Evolutionary conservation across 768 basidiomycete species (phyloP), one percentile per base, ranked within the genome.

Genomic region (Tulasnella sp.): DNA sequence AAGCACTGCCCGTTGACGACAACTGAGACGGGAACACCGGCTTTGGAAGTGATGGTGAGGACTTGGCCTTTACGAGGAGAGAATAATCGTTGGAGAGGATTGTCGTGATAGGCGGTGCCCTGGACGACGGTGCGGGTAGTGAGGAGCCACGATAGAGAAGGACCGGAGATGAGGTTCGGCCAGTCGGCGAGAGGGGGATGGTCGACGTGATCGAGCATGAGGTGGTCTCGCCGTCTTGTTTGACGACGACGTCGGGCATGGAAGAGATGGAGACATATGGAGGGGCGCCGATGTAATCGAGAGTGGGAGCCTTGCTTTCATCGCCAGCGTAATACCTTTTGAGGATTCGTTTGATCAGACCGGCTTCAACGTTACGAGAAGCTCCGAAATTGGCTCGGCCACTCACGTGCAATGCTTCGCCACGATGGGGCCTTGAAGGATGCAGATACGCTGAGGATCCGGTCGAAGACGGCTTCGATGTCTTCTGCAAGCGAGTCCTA

Each of bases 391-490:
- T 7, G 97, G 96, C 83, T 97, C 94, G 80, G 99, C 95, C 83
- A 95, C 96, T 80, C 90, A 85, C 54, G 85, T 89, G 12, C 94
- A 90, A 83, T 94, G 91, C 83, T 93, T 95, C 78, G 89, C 94
- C 0, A 97, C 96, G 71, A 99, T 91, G 17, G 97, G 97, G 29
- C 97, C 97, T 84, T 97, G 96, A 73, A 99, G 89, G 80, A 99
- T 97, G 81, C 95, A 97, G 34, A 99, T 96, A 78, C 97, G 92
- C 83, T 99, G 94, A 34, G 97, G 96, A 83, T 99, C 97, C 84
- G 95, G 84, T 99, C 97, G 81, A 99, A 97, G 54, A 99, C 96
- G 15, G 96, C 97, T 78, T 99, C 97, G 79, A 98, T 96, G 82
- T 99, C 97, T 83, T 98, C 97, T 2, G 95, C 93, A 52, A 71